Evolutionary conservation across 768 basidiomycete genomes (phyloP).

Genomic region (Serendipita sp.): DNA sequence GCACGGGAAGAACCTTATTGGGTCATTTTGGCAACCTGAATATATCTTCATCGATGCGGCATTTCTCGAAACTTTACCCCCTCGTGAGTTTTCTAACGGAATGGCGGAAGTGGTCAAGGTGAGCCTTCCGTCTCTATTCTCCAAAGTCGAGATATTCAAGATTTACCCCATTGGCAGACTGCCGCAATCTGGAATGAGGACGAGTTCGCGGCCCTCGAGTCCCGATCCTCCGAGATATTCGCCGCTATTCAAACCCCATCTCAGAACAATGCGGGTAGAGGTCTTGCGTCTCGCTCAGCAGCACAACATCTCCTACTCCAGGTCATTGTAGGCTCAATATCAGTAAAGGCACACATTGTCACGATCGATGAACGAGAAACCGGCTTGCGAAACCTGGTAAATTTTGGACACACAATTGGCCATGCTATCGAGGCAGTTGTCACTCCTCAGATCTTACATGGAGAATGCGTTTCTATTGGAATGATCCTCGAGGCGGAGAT

Average conservation of each 20-base stretch:
- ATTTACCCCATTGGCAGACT: constrained; percentile 38
- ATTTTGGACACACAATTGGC: constrained; percentile 96
- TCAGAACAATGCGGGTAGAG: constrained; percentile 36
- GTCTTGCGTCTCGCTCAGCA: constrained; percentile 45
- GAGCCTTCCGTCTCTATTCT: constrained; percentile 11
- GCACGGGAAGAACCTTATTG: constrained; percentile 95
- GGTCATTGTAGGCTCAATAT: constrained; percentile 84
- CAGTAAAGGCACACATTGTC: constrained; percentile 93
- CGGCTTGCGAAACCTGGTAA: constrained; percentile 92
- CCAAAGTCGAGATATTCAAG: neutral
- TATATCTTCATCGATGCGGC: constrained; percentile 96
- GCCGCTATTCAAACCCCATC: constrained; percentile 67
- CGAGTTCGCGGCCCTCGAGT: constrained; percentile 80
- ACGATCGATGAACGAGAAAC: constrained; percentile 94
- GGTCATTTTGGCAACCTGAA: constrained; percentile 95
- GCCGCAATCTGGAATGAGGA: constrained; percentile 96
- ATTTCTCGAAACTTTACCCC: constrained; percentile 83
- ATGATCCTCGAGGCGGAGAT: constrained; percentile 96
- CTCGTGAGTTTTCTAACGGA: constrained; percentile 91
- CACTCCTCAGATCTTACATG: constrained; percentile 86
- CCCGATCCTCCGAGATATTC: constrained; percentile 68
- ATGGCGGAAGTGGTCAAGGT: constrained; percentile 99
- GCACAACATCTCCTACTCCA: constrained; percentile 76
- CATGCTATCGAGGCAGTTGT: constrained; percentile 96
- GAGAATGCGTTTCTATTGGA: constrained; percentile 88